phyloP scores from a whole-genome alignment of 305 asterid genomes.

The Fraxinus sp. region DNA sequence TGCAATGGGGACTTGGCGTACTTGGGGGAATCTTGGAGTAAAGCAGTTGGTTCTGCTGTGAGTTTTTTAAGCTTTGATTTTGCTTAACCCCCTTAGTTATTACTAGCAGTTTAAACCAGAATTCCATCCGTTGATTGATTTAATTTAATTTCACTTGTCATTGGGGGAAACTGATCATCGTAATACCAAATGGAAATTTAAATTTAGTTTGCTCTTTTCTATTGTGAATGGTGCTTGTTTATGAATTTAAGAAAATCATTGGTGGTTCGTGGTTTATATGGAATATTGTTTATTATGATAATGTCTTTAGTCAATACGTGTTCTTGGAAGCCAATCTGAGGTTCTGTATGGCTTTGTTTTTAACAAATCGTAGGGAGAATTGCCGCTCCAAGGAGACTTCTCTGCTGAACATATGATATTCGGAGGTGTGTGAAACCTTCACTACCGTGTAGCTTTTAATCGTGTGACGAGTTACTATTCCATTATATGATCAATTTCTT shows the following conservation, averaged over 20 bases:
- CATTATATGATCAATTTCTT: not conserved
- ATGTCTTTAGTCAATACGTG: conserved; percentile 3
- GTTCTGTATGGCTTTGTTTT: conserved; percentile 9
- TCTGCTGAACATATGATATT: conserved; percentile 99
- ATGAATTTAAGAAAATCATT: conserved; percentile 12
- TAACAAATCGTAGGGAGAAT: conserved; percentile 65
- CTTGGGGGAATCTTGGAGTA: conserved; percentile 95
- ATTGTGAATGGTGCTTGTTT: not conserved
- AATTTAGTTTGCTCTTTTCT: conserved; percentile 1
- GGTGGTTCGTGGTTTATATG: conserved; percentile 1
- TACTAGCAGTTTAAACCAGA: not conserved
- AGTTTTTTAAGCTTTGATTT: conserved; percentile 29
- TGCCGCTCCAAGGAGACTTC: conserved; percentile 99
- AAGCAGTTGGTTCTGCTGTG: conserved; percentile 82
- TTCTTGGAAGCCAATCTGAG: conserved; percentile 16
- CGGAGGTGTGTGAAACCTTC: conserved; percentile 64
- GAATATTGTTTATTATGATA: not conserved
- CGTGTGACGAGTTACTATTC: not conserved
- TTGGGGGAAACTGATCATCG: not conserved
- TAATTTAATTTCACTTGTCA: not conserved
- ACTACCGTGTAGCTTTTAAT: not conserved
- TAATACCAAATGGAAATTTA: not conserved
- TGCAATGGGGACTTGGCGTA: conserved; percentile 88
- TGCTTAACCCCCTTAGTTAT: not conserved
- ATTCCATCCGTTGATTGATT: not conserved